These are phyloP conservation scores for Penicillium aurantiogriseum DNA, from an alignment of 2,329 filamentous ascomycete genomes.

Conservation along the genomic window DNA sequence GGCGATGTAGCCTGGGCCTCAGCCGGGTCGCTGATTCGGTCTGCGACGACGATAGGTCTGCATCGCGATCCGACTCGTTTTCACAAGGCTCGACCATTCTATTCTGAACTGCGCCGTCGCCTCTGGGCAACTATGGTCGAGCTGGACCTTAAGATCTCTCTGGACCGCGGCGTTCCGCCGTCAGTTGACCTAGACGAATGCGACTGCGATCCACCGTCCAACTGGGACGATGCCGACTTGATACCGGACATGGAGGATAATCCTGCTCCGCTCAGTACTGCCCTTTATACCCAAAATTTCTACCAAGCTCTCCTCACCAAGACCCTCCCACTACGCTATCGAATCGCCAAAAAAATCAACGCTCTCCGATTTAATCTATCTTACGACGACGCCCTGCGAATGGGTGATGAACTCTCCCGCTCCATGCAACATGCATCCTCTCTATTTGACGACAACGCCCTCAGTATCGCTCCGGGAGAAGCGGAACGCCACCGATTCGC, in stretches of 20 bases:
- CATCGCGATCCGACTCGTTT: conserved; percentile 41
- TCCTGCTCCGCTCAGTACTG: conserved; percentile 18
- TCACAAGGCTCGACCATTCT: conserved; percentile 35
- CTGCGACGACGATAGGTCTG: conserved; percentile 44
- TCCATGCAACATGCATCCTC: conserved; percentile 23
- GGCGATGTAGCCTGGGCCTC: conserved; percentile 38
- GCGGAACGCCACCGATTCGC: conserved; percentile 27
- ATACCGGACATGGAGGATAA: conserved; percentile 27
- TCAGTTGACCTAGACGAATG: conserved; percentile 37
- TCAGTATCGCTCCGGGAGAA: conserved; percentile 5
- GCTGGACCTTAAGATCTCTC: conserved; percentile 39
- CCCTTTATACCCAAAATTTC: conserved; percentile 26
- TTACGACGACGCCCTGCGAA: conserved; percentile 35
- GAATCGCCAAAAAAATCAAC: conserved; percentile 33
- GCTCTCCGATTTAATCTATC: conserved; percentile 30
- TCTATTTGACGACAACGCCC: conserved; percentile 25
- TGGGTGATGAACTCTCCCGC: conserved; percentile 30
- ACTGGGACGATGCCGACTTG: conserved; percentile 40
- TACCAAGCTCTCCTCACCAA: conserved; percentile 31
- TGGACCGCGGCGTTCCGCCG: conserved; percentile 36
- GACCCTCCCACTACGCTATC: conserved; percentile 30
- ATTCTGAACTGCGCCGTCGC: conserved; percentile 47
- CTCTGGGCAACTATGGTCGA: conserved; percentile 48
- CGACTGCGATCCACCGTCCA: conserved; percentile 39
- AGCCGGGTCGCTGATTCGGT: conserved; percentile 41